Base-by-base conservation (phyloP, 805 yeast species). In the Hanseniaspora pseudoguilliermondii region DNA sequence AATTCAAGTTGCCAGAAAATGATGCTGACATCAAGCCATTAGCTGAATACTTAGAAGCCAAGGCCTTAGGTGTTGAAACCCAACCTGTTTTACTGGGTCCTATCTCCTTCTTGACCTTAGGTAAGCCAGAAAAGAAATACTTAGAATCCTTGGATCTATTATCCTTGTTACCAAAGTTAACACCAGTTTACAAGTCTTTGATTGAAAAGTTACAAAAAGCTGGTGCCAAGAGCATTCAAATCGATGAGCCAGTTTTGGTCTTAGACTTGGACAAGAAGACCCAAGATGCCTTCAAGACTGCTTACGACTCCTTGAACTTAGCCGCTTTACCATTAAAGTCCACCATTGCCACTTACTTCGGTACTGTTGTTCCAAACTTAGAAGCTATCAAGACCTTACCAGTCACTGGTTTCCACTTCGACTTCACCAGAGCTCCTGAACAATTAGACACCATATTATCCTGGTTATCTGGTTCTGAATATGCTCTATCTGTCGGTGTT, bases 41-140 rank as follows among this genome's bases (percentile, higher is more conserved):
- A 66, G 96, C 84, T 69, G 97, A 93, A 81, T 93, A 77, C 79
- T 82, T 86, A 71, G 98, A 93, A 83, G 98, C 98, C 68, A 93
- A 93, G 83, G 95, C 75, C 60, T 81, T 86, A 67, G 98, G 97
- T 69, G 75, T 93, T 67, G 87, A 86, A 77, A 93, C 98, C 71
- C 88, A 97, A 81, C 98, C 98, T 57, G 98, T 93, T 59, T 67
- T 93, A 57, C 79, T 93, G 60, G 98, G 98, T 75, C 98, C 98
- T 62, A 88, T 93, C 63, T 90, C 97, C 61, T 93, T 80, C 85
- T 78, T 93, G 64, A 81, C 73, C 80, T 81, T 93, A 70, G 98
- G 98, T 80, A 93, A 93, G 83, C 85, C 97, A 66, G 97, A 93
- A 80, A 91, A 90, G 78, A 97, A 90, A 77, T 88, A 96, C 61